phyloP scores from a whole-genome alignment of 345 rosid genomes.

The Erysimum cheiranthoides region DNA sequence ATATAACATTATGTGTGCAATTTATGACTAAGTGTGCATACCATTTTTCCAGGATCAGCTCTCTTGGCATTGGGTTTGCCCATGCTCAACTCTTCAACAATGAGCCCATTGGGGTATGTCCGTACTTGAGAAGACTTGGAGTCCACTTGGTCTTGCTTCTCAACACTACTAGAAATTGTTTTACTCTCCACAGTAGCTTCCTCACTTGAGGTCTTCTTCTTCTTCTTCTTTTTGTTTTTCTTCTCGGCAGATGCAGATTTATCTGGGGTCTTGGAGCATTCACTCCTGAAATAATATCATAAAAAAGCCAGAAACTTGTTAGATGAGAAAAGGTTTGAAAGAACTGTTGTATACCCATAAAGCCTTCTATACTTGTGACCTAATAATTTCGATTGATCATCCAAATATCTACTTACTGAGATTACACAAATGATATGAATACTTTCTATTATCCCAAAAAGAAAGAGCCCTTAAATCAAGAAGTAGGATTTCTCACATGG shows the following conservation, averaged over 20 bases:
- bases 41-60: conserved; percentile 87
- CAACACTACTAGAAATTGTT: conserved; percentile 43
- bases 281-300: conserved; percentile 36
- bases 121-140: conserved; percentile 68
- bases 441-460: neutral
- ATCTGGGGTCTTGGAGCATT: conserved; percentile 44
- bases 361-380: neutral
- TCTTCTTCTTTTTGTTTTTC: conserved; percentile 71
- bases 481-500: conserved; percentile 50
- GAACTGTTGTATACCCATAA: conserved; percentile 3
- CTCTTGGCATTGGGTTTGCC: conserved; percentile 90
- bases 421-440: neutral
- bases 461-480: neutral
- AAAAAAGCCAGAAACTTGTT: conserved; percentile 1
- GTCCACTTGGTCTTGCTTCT: conserved; percentile 45
- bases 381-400: neutral
- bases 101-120: conserved; percentile 82
- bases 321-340: conserved; percentile 5
- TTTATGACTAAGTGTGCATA: conserved; percentile 22
- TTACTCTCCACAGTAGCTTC: conserved; percentile 48
- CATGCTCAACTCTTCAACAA: conserved; percentile 81
- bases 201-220: conserved; percentile 63
- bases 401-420: conserved; percentile 2
- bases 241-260: conserved; percentile 53
- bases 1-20: conserved; percentile 2